These are phyloP conservation scores for Physcomitrium patens DNA, from an alignment of 225 moss, liverwort and hornwort species.

Conservation along the genomic window DNA sequence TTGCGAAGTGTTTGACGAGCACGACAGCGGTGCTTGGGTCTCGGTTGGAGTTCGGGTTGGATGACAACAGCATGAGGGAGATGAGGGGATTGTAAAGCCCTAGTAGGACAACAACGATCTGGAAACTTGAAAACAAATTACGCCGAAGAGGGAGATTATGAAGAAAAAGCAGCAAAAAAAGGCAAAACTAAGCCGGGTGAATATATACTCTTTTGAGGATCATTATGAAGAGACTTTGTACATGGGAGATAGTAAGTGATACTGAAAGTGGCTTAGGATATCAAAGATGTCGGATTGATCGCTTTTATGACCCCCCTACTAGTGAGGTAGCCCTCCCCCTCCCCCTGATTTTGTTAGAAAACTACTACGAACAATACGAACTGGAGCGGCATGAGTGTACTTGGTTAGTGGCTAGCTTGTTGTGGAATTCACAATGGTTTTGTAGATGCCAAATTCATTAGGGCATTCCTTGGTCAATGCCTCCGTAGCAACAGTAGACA, in stretches of 20 bases:
- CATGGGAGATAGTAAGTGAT: constrained; percentile 46
- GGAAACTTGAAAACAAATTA: background rate
- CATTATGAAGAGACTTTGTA: constrained; percentile 53
- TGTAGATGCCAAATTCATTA: constrained; percentile 53
- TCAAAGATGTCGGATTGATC: constrained; percentile 29
- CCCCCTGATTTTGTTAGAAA: constrained; percentile 41
- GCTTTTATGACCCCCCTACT: constrained; percentile 18
- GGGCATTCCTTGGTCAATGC: constrained; percentile 41
- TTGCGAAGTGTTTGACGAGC: constrained; percentile 43
- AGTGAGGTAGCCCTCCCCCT: constrained; percentile 16
- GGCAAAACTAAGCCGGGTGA: constrained; percentile 18
- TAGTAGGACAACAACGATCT: constrained; percentile 12
- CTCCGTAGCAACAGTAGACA: constrained; percentile 30
- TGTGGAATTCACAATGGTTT: constrained; percentile 43
- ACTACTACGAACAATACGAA: constrained; percentile 18
- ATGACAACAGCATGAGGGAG: constrained; percentile 3
- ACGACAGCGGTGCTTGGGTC: constrained; percentile 38
- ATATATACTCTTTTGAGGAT: constrained; percentile 45
- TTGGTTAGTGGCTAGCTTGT: constrained; percentile 29
- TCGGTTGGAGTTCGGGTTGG: constrained; percentile 42
- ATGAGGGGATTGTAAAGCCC: constrained; percentile 35
- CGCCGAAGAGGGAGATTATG: background rate
- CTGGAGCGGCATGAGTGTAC: constrained; percentile 36
- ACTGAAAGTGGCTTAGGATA: constrained; percentile 35
- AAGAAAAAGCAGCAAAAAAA: constrained; percentile 2